Evolutionary conservation across 495 filamentous ascomycete genomes (phyloP).

Genomic region (Penicillium goetzii): DNA sequence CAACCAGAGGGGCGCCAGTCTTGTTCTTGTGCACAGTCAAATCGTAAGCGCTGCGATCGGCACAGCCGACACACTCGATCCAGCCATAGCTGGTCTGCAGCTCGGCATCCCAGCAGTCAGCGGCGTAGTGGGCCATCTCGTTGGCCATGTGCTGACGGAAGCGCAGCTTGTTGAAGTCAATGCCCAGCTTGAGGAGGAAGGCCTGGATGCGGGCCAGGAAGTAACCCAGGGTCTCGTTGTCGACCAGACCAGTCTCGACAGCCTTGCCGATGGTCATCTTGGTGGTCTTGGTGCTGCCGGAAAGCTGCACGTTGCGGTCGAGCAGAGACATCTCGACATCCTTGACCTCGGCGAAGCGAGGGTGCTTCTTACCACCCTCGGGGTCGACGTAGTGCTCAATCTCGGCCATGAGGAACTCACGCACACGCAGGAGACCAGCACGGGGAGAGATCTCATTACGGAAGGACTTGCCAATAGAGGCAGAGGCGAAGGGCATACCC

Average conservation of each 20-base stretch:
- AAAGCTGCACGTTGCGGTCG: slow-evolving; percentile 71
- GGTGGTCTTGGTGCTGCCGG: slow-evolving; percentile 64
- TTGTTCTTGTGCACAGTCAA: slow-evolving; percentile 77
- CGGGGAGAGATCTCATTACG: slow-evolving; percentile 75
- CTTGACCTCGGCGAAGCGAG: slow-evolving; percentile 65
- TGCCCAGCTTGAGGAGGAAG: slow-evolving; percentile 72
- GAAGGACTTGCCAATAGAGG: slow-evolving; percentile 77
- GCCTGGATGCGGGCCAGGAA: slow-evolving; percentile 78
- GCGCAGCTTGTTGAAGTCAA: slow-evolving; percentile 71
- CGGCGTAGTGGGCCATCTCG: slow-evolving; percentile 84
- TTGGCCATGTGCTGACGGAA: slow-evolving; percentile 86
- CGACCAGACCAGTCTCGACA: slow-evolving; percentile 67
- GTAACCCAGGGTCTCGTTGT: slow-evolving; percentile 88
- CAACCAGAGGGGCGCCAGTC: slow-evolving; percentile 75
- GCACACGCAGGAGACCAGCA: slow-evolving; percentile 66
- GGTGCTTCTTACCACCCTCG: slow-evolving; percentile 70
- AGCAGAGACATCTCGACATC: slow-evolving; percentile 67
- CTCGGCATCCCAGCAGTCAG: slow-evolving; percentile 86
- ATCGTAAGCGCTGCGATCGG: slow-evolving; percentile 81
- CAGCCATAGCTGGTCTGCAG: slow-evolving; percentile 78
- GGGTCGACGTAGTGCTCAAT: slow-evolving; percentile 77
- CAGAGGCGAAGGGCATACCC: slow-evolving; percentile 71
- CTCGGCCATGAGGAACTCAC: slow-evolving; percentile 77
- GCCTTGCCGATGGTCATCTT: slow-evolving; percentile 70
- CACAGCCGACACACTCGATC: slow-evolving; percentile 87